phyloP scores from a whole-genome alignment of 208 protist genomes.

The Wallacemonas rigidus region DNA sequence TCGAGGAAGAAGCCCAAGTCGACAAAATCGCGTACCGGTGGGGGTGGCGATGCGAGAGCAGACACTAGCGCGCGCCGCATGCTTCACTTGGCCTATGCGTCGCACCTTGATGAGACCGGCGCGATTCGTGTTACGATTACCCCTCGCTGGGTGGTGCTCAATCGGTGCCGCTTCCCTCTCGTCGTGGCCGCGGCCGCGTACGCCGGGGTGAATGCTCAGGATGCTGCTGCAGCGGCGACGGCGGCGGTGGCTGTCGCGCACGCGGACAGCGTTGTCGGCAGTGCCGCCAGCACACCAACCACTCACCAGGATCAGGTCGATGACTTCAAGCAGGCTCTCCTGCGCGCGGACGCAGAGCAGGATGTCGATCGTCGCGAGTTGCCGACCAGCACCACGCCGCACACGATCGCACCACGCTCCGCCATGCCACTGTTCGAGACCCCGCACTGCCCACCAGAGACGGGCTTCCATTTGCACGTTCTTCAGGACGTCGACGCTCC shows the following conservation, averaged over 20 bases:
- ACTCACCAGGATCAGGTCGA: constrained; percentile 30
- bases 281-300: constrained; percentile 17
- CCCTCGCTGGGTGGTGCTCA: constrained; percentile 86
- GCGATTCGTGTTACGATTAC: constrained; percentile 71
- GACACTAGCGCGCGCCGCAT: constrained; percentile 16
- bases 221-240: constrained; percentile 35
- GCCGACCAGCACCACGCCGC: neutral
- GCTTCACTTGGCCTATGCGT: constrained; percentile 74
- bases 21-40: neutral
- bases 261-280: constrained; percentile 13
- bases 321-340: constrained; percentile 25
- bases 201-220: constrained; percentile 36
- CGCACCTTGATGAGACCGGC: constrained; percentile 56
- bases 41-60: neutral
- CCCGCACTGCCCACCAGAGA: constrained; percentile 34
- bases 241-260: constrained; percentile 28
- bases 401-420: constrained; percentile 43
- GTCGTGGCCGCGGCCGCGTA: constrained; percentile 56
- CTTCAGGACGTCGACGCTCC: constrained; percentile 48
- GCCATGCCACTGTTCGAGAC: constrained; percentile 62
- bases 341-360: neutral
- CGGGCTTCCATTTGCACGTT: constrained; percentile 73
- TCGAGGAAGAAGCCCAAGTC: constrained; percentile 14
- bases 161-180: constrained; percentile 61
- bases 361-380: neutral